Evolutionary conservation across 345 rosid species (phyloP).

Genomic region (Erysimum cheiranthoides): DNA sequence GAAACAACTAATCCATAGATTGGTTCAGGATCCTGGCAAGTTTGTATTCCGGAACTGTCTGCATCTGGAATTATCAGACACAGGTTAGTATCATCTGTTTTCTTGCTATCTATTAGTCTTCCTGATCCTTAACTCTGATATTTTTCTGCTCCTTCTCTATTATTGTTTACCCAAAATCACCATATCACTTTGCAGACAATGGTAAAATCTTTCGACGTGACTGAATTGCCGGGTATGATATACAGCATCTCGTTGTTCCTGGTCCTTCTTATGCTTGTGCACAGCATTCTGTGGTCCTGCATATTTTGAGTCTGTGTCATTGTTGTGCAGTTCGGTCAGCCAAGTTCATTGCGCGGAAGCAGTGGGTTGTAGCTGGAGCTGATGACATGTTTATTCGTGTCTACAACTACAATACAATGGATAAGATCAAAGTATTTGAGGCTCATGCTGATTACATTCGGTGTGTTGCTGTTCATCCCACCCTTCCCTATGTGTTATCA

Average conservation of each 20-base stretch:
- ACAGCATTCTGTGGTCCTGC: slow-evolving; percentile 20
- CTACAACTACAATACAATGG: slow-evolving; percentile 81
- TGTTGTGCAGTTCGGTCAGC: slow-evolving; percentile 84
- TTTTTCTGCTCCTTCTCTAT: slow-evolving; percentile 1
- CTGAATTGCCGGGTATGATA: slow-evolving; percentile 82
- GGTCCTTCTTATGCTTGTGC: not conserved
- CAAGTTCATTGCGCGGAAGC: slow-evolving; percentile 78
- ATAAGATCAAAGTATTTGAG: slow-evolving; percentile 75
- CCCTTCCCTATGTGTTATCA: slow-evolving; percentile 73
- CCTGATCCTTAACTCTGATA: slow-evolving; percentile 2
- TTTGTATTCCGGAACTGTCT: slow-evolving; percentile 67
- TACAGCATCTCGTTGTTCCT: not conserved
- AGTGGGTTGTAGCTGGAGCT: slow-evolving; percentile 87
- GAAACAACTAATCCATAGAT: not conserved
- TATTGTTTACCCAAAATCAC: slow-evolving; percentile 40
- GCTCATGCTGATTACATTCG: slow-evolving; percentile 87
- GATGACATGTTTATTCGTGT: slow-evolving; percentile 86
- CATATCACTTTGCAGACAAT: slow-evolving; percentile 54
- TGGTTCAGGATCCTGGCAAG: slow-evolving; percentile 65
- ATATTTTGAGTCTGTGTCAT: slow-evolving; percentile 27
- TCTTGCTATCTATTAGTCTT: not conserved
- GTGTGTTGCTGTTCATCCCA: slow-evolving; percentile 79
- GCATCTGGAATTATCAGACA: slow-evolving; percentile 75
- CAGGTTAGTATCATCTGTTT: slow-evolving; percentile 58
- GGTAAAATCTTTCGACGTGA: slow-evolving; percentile 85